Conservation (phyloP, 345 rosid genomes). For the Gynandropsis gynandra region DNA sequence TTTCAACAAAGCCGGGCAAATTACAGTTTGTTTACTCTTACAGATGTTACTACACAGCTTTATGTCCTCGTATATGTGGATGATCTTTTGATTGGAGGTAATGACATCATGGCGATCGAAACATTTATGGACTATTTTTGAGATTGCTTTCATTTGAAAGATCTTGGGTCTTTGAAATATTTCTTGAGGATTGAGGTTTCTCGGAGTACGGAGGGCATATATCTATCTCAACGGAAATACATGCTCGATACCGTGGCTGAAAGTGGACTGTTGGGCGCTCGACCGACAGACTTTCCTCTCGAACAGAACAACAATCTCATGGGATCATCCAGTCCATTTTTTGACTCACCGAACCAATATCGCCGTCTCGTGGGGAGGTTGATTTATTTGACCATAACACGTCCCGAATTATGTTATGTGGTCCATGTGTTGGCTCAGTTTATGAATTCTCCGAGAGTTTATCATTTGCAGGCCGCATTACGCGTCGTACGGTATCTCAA, state of each 20-base stretch:
- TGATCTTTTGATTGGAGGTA: too few species aligned
- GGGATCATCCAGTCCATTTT: background rate
- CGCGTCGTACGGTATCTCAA: background rate
- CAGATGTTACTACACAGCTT: too few species aligned
- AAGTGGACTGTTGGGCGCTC: background rate
- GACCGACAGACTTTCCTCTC: background rate
- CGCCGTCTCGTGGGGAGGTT: background rate
- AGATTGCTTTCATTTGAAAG: background rate
- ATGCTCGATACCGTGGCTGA: background rate
- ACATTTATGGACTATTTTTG: too few species aligned
- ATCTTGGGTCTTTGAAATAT: background rate
- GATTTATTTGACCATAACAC: background rate
- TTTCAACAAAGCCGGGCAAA: too few species aligned
- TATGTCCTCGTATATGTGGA: too few species aligned
- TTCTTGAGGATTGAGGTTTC: background rate
- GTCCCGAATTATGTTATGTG: background rate
- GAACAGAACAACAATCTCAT: background rate
- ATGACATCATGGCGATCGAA: too few species aligned
- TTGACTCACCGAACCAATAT: background rate
- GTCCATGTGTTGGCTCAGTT: background rate
- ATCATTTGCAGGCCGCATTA: background rate
- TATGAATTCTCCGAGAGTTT: background rate
- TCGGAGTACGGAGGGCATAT: background rate
- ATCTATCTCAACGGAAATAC: background rate
- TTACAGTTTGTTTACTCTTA: too few species aligned